phyloP scores from a whole-genome alignment of 331 rosid species.

The Erythrophleum ivorense region DNA sequence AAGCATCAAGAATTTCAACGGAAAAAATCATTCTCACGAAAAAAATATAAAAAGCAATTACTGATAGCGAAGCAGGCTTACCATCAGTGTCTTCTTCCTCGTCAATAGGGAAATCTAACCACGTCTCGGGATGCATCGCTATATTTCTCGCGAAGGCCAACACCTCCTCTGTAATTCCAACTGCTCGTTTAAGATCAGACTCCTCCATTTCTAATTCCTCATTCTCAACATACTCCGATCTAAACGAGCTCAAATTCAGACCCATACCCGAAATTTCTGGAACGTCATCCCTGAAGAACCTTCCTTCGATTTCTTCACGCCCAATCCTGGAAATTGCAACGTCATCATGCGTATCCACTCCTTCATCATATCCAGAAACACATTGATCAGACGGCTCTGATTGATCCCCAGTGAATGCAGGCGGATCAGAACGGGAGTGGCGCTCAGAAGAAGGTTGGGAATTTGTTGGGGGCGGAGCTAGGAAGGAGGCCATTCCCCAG shows the following conservation, averaged over 20 bases:
- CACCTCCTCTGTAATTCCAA: conserved; percentile 63
- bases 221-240: conserved; percentile 20
- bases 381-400: conserved; percentile 35
- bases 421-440: conserved; percentile 22
- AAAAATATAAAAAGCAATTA: background rate
- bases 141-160: conserved; percentile 56
- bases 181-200: conserved; percentile 38
- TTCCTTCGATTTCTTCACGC: conserved; percentile 12
- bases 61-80: conserved; percentile 33
- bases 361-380: conserved; percentile 17
- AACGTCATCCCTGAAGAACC: background rate
- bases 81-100: conserved; percentile 90
- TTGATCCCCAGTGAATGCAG: conserved; percentile 34
- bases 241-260: conserved; percentile 37
- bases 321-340: conserved; percentile 5
- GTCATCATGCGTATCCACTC: background rate
- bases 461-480: conserved; percentile 64
- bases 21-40: background rate
- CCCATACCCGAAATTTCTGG: conserved; percentile 38
- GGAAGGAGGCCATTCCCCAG: conserved; percentile 90
- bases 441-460: conserved; percentile 39
- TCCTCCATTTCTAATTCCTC: conserved; percentile 43
- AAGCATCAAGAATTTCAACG: background rate
- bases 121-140: conserved; percentile 97
- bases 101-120: conserved; percentile 93